These are phyloP conservation scores for Silene conica DNA, from an alignment of 148 eudicot species.

Conservation along the genomic window DNA sequence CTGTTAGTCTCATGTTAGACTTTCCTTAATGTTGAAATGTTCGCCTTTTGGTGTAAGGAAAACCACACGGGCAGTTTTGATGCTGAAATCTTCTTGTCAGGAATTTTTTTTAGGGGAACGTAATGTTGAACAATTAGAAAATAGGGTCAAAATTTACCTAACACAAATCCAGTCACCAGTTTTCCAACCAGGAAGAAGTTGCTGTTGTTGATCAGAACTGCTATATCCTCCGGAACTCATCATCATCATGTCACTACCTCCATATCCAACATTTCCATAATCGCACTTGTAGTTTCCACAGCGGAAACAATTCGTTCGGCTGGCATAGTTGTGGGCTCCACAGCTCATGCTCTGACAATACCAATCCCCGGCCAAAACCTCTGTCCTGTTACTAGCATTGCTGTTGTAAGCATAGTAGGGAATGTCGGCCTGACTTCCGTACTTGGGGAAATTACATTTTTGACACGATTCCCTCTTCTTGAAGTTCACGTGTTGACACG, in stretches of 20 bases:
- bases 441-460: slow-evolving; percentile 66
- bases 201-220: slow-evolving; percentile 33
- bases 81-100: no score
- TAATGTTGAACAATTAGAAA: background rate
- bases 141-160: slow-evolving; percentile 30
- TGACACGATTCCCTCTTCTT: slow-evolving; percentile 86
- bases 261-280: slow-evolving; percentile 38
- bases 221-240: slow-evolving; percentile 30
- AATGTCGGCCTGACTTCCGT: slow-evolving; percentile 43
- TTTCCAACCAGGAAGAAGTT: slow-evolving; percentile 75
- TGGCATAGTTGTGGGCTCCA: slow-evolving; percentile 83
- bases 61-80: no score
- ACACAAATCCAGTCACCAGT: slow-evolving; percentile 86
- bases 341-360: slow-evolving; percentile 63
- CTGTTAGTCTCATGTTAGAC: background rate
- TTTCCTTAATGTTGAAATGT: background rate
- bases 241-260: slow-evolving; percentile 27
- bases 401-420: slow-evolving; percentile 33
- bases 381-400: slow-evolving; percentile 43
- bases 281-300: slow-evolving; percentile 57
- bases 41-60: background rate
- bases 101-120: no score
- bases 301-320: slow-evolving; percentile 62
- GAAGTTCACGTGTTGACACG: slow-evolving; percentile 84
- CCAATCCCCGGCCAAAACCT: slow-evolving; percentile 82